Percentiles rank a stretch among this genome's conserved stretches.
Evolutionary conservation across 1,139 yeast genomes (phyloP).

Genomic region (Debaryomyces udenii): DNA sequence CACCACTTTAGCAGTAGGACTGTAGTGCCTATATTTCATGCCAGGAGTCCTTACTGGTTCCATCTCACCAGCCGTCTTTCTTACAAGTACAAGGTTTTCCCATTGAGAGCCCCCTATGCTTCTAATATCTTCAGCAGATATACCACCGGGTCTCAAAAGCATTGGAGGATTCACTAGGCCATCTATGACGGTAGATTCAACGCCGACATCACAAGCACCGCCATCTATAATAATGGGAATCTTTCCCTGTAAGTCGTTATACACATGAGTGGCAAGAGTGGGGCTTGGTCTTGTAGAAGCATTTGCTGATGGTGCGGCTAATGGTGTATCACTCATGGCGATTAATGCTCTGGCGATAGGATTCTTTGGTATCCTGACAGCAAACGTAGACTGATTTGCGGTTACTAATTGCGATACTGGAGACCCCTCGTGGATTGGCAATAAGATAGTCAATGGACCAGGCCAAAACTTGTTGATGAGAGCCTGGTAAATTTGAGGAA

Average conservation of each 20-base stretch:
- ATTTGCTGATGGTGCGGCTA: constrained; percentile 98
- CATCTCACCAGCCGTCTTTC: constrained; percentile 60
- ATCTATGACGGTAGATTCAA: constrained; percentile 92
- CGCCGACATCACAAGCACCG: constrained; percentile 87
- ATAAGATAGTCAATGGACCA: constrained; percentile 86
- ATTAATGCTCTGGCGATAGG: constrained; percentile 91
- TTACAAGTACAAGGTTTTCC: constrained; percentile 65
- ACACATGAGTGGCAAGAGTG: constrained; percentile 83
- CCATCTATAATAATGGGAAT: constrained; percentile 92
- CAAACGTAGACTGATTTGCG: constrained; percentile 86
- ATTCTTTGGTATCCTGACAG: constrained; percentile 84
- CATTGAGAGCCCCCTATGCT: constrained; percentile 65
- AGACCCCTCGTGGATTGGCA: constrained; percentile 60
- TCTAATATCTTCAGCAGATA: constrained; percentile 74
- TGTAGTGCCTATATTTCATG: constrained; percentile 94
- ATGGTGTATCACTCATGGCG: constrained; percentile 81
- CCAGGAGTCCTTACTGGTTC: constrained; percentile 94
- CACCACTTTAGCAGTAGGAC: constrained; percentile 84
- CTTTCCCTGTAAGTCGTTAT: constrained; percentile 71
- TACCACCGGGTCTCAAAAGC: constrained; percentile 91
- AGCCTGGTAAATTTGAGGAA: constrained; percentile 69
- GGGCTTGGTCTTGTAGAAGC: constrained; percentile 96
- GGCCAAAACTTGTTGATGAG: constrained; percentile 84
- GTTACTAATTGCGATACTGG: constrained; percentile 77
- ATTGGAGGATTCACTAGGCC: constrained; percentile 86